phyloP scores from a whole-genome alignment of 371 early-diverging fungal genomes.

The Mucor saturninus region DNA sequence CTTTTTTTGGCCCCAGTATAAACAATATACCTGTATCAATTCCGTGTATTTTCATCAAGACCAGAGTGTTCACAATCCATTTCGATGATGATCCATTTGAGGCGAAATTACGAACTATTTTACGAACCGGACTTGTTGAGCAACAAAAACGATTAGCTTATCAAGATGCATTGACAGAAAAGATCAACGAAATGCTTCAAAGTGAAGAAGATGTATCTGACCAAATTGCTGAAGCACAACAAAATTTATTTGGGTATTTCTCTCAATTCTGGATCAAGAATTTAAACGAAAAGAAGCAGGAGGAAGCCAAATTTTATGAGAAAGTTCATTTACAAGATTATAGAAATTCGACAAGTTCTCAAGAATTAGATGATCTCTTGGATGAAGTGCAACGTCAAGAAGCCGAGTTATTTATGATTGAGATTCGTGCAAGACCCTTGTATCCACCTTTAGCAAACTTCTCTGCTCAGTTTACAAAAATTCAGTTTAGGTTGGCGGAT shows the following conservation, averaged over 20 bases:
- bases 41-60: constrained; percentile 6
- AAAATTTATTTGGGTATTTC: constrained; percentile 18
- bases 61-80: constrained; percentile 24
- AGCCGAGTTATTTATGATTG: constrained; percentile 13
- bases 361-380: constrained; percentile 1
- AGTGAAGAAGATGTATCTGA: not conserved
- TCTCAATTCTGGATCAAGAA: constrained; percentile 45
- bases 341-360: constrained; percentile 5
- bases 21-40: constrained; percentile 17
- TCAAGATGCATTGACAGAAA: constrained; percentile 52
- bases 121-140: constrained; percentile 47
- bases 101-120: constrained; percentile 37
- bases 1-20: constrained; percentile 15
- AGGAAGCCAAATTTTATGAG: constrained; percentile 17
- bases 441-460: constrained; percentile 47
- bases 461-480: constrained; percentile 24
- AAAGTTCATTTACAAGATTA: not conserved
- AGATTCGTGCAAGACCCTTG: constrained; percentile 13
- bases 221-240: constrained; percentile 15
- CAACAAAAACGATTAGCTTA: constrained; percentile 49
- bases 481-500: constrained; percentile 37
- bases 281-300: constrained; percentile 33
- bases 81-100: constrained; percentile 59
- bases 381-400: constrained; percentile 10
- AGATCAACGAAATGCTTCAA: constrained; percentile 29